Conservation (phyloP, 2,329 filamentous ascomycete species). For the Sporothrix schenckii region DNA sequence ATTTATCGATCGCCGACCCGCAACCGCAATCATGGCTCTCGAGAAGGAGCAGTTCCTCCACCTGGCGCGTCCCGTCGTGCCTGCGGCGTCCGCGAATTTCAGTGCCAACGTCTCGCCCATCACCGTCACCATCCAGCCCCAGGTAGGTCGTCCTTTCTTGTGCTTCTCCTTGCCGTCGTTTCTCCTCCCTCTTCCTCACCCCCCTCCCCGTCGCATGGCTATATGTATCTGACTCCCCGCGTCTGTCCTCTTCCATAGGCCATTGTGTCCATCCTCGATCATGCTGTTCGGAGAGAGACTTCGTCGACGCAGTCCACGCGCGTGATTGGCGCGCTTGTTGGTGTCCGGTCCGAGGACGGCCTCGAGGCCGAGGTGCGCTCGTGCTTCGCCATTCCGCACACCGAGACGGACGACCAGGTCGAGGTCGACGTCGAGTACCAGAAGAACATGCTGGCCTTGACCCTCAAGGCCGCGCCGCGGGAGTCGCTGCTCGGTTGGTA, state of each 20-base stretch:
- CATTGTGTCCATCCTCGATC: constrained; percentile 81
- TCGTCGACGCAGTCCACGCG: constrained; percentile 81
- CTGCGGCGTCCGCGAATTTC: constrained; percentile 73
- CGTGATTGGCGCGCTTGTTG: constrained; percentile 94
- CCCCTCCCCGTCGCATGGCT: background rate
- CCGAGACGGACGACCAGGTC: constrained; percentile 96
- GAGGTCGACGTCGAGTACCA: constrained; percentile 99
- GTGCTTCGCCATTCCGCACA: constrained; percentile 97
- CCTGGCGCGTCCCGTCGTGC: constrained; percentile 87
- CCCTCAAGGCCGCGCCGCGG: constrained; percentile 90
- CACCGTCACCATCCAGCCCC: constrained; percentile 91
- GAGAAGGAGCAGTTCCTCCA: constrained; percentile 87
- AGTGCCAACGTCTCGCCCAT: constrained; percentile 88
- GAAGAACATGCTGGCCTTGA: constrained; percentile 96
- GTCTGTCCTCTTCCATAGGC: constrained; percentile 49
- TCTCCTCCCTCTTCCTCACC: background rate
- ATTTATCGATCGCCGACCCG: background rate
- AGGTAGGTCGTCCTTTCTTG: constrained; percentile 60
- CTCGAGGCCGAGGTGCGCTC: constrained; percentile 94
- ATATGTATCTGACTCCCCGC: constrained; percentile 17
- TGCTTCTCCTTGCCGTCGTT: background rate
- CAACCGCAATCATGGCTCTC: constrained; percentile 66
- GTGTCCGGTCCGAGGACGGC: constrained; percentile 92
- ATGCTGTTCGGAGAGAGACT: constrained; percentile 83
- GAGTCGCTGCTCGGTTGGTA: constrained; percentile 98